Base-by-base conservation (phyloP, 2,329 filamentous ascomycete genomes). In the Volutella citrinella region DNA sequence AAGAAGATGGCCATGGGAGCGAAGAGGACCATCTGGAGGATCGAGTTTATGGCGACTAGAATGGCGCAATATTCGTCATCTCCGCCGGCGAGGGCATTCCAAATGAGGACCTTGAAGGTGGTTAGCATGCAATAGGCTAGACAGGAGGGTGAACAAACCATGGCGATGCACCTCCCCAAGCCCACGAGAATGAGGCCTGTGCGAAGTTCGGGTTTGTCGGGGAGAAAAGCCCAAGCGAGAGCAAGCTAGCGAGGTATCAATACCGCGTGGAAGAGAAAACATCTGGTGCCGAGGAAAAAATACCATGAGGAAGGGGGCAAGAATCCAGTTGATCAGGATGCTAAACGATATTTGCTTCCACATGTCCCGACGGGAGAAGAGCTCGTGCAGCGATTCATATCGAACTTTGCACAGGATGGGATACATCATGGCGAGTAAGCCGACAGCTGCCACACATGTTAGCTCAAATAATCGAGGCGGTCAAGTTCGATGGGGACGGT, bases 351-450 rank as follows among this genome's bases (percentile, higher is more conserved):
- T 76, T 57, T 95, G 87, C 31, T 79, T 76, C 87, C 86, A 95
- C 3, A 94, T 66, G 1, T 68, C 66, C 4, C 69, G 69, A 4
- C 78, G 68, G 4, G 64, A 58, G 39, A 93, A 73, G 5, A 87
- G 66, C 4, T 74, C 64, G 56, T 88, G 85, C 10, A 94, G 63
- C 0, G 77, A 76, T 57, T 94, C 87, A 59, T 80, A 93, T 24
- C 78, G 78, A 6, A 94, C 84, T 59, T 93, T 93, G 72, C 87
- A 94, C 1, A 95, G 68, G 40, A 95, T 94, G 0, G 88, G 89
- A 54, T 93, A 95, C 87, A 95, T 95, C 87, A 95, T 95, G 25
- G 93, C 80, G 2, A 95, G 70, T 1, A 95, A 65, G 0, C 88
- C 87, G 29, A 94, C 66, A 1, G 87, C 87, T 36, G n/a, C n/a